Base-by-base conservation (phyloP, 192 early-diverging fungal genomes). In the Coemansia sp. region DNA sequence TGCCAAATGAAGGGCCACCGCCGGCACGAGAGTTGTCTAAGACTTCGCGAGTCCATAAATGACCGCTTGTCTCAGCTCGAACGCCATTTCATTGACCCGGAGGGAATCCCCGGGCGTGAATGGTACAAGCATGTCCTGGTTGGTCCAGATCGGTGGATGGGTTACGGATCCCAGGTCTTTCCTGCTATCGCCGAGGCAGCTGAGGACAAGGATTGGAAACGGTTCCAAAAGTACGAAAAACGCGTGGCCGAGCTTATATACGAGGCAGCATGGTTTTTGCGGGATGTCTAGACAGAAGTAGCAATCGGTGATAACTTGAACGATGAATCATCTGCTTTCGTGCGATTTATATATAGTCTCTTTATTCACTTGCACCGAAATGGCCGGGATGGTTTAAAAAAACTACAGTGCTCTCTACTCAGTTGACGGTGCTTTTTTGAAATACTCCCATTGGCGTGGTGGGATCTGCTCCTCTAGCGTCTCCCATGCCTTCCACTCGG, bases 401-500 rank as follows among this genome's bases (percentile, higher is more conserved):
- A 32, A 32, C 32, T 32, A 32, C 32, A 12, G 7, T 43, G 15
- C 6, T n/a, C 0, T 41, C 57, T 64, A 82, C 62, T 82, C 79
- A 32, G 68, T 70, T 8, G 65, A 22, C 3, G 70, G 56, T 2
- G 79, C 79, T 62, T 73, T 76, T 45, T 76, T 82, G 48, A 82
- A 82, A 46, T 82, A 93, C 67, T 87, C 86, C 94, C 94, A 96
- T 75, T 96, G 94, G 56, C 90, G 91, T 41, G 87, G 85, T 59
- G 93, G 93, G 36, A 84, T 85, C 46, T 88, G 88, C 62, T 85
- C 87, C 69, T 93, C 92, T 57, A 97, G 84, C 55, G 89, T 80
- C 83, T 95, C 89, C 93, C 91, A 93, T n/a, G 90, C 87, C 86
- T 91, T 94, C 88, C 89, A 93, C 84, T 94, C 90, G 62, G 89